These are phyloP conservation scores for Carpinus viminea DNA, from an alignment of 306 rosid genomes.

Conservation along the genomic window DNA sequence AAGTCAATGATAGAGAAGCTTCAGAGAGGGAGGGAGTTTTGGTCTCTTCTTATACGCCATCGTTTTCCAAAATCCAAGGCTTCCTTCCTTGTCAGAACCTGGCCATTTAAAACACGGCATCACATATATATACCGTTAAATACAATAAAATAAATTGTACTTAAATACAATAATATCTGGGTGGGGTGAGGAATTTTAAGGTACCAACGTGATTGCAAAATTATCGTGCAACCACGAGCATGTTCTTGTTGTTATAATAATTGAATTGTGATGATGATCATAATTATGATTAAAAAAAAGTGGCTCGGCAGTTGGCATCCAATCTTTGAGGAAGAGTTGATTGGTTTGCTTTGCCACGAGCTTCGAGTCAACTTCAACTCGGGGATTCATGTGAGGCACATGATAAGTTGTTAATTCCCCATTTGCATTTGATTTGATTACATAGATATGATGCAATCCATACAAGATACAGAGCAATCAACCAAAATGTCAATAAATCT, in stretches of 20 bases:
- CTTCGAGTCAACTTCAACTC: slow-evolving; percentile 8
- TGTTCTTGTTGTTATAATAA: not conserved
- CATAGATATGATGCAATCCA: slow-evolving; percentile 35
- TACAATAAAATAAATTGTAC: not conserved
- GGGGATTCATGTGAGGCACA: slow-evolving; percentile 34
- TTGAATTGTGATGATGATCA: not conserved
- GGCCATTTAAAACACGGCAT: too few relatives aligned
- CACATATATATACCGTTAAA: not conserved
- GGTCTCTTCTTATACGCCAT: not conserved
- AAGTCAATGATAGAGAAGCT: not conserved
- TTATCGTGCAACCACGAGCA: not conserved
- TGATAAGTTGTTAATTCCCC: slow-evolving; percentile 27
- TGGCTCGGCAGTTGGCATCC: not conserved
- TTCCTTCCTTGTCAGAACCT: not conserved
- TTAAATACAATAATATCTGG: not conserved
- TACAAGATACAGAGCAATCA: slow-evolving; percentile 20
- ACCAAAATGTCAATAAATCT: not conserved
- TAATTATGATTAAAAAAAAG: not conserved
- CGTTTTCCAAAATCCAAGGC: not conserved
- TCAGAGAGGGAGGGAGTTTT: not conserved
- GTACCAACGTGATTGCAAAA: not conserved
- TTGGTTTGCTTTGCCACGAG: not conserved
- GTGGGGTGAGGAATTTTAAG: not conserved
- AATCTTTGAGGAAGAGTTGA: slow-evolving; percentile 14
- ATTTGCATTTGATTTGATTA: slow-evolving; percentile 21